phyloP scores from a whole-genome alignment of 2,329 filamentous ascomycete species.

The Fusarium sp. region DNA sequence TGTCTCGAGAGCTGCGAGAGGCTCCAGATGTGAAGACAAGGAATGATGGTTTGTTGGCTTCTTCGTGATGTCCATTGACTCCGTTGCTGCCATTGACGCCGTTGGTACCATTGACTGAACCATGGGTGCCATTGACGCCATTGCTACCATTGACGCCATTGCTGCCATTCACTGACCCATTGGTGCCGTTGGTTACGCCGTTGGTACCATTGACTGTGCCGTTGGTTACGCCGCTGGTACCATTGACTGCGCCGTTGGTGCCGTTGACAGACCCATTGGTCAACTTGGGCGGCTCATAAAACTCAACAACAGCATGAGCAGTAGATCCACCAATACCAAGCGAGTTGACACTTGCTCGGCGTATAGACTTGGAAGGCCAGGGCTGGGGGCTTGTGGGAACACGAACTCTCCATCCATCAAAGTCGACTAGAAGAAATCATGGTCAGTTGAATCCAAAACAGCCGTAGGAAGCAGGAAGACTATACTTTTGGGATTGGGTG shows the following conservation, averaged over 20 bases:
- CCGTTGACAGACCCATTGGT: background rate
- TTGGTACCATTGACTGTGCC: background rate
- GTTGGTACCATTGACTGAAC: no score
- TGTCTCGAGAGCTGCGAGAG: conserved; percentile 28
- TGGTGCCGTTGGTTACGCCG: background rate
- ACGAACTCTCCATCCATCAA: conserved; percentile 38
- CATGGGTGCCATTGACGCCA: background rate
- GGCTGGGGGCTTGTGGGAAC: conserved; percentile 33
- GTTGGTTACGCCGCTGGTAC: background rate
- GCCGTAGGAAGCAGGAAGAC: no score
- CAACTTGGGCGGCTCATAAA: conserved; percentile 22
- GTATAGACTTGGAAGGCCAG: conserved; percentile 37
- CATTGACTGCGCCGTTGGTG: background rate
- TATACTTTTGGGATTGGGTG: conserved; percentile 40
- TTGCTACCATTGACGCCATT: background rate
- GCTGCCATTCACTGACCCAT: no score
- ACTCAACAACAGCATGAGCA: conserved; percentile 54
- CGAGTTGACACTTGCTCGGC: conserved; percentile 44
- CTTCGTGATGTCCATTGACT: conserved; percentile 7
- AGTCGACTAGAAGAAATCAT: conserved; percentile 21
- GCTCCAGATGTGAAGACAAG: conserved; percentile 34
- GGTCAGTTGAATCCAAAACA: conserved; percentile 1
- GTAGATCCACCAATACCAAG: conserved; percentile 59
- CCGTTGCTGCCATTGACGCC: background rate
- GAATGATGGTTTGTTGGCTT: conserved; percentile 4